These are phyloP conservation scores for Xylariaceae sp. DNA, from an alignment of 2,329 filamentous ascomycete genomes.

Conservation along the genomic window DNA sequence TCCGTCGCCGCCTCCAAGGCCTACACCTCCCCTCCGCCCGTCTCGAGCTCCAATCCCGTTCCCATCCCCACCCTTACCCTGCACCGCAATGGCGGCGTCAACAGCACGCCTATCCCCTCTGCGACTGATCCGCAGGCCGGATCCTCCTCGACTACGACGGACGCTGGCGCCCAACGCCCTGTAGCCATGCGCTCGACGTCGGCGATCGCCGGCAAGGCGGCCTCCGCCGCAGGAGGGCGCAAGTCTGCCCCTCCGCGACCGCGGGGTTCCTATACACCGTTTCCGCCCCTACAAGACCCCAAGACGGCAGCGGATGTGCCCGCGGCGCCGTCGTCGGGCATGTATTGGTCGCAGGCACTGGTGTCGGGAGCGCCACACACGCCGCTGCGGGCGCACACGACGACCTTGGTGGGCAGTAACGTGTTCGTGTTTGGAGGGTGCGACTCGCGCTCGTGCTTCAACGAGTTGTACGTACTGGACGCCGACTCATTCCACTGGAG, in stretches of 20 bases:
- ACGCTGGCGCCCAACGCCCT: slow-evolving; percentile 43
- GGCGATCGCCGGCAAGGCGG: slow-evolving; percentile 43
- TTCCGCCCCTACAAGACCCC: slow-evolving; percentile 61
- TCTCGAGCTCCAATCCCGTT: slow-evolving; percentile 30
- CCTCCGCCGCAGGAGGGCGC: slow-evolving; percentile 24
- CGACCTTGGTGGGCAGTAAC: slow-evolving; percentile 67
- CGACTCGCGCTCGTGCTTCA: slow-evolving; percentile 68
- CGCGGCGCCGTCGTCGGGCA: slow-evolving; percentile 66
- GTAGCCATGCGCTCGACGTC: slow-evolving; percentile 56
- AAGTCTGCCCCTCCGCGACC: slow-evolving; percentile 31
- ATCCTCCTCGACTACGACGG: slow-evolving; percentile 36
- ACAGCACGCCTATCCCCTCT: slow-evolving; percentile 19
- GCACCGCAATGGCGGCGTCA: slow-evolving; percentile 32
- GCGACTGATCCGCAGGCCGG: slow-evolving; percentile 29
- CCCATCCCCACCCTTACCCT: slow-evolving; percentile 31
- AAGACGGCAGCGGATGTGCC: slow-evolving; percentile 61
- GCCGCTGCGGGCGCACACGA: slow-evolving; percentile 67
- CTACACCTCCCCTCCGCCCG: slow-evolving; percentile 34
- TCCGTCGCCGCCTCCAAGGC: slow-evolving; percentile 47
- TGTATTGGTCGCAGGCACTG: slow-evolving; percentile 72
- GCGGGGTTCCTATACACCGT: slow-evolving; percentile 49
- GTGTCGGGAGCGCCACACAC: slow-evolving; percentile 65
- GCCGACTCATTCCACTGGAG: slow-evolving; percentile 73
- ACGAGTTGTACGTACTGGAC: slow-evolving; percentile 69
- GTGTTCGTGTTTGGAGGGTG: slow-evolving; percentile 72